Evolutionary conservation across 345 rosid species (phyloP).

Genomic region (Raphanus sativus): DNA sequence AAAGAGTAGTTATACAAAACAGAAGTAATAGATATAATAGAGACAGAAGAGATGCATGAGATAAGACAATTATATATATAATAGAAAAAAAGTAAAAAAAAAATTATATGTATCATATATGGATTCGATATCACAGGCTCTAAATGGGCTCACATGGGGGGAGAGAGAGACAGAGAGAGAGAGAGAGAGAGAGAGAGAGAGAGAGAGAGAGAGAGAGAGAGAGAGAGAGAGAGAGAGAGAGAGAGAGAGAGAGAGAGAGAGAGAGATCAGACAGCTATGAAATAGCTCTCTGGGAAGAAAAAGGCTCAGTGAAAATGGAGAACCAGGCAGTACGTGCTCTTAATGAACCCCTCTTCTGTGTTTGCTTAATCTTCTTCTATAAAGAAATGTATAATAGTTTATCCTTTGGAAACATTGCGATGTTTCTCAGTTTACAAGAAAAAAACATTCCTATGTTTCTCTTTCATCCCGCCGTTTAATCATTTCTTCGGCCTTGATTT

Average conservation of each 20-base stretch:
- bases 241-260: too few species aligned
- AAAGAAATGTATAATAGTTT: too few species aligned
- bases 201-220: conserved; percentile 8
- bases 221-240: conserved; percentile 27
- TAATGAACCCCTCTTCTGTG: too few species aligned
- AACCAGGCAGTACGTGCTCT: too few species aligned
- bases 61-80: conserved; percentile 28
- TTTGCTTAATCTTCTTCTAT: too few species aligned
- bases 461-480: too few species aligned
- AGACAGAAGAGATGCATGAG: conserved; percentile 23
- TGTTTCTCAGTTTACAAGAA: too few species aligned
- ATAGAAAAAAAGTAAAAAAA: neutral
- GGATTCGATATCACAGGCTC: conserved; percentile 36
- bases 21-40: conserved; percentile 25
- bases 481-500: too few species aligned
- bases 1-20: conserved; percentile 41
- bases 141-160: conserved; percentile 40
- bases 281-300: conserved; percentile 22
- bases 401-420: too few species aligned
- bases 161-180: neutral
- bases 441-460: too few species aligned
- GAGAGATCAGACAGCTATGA: conserved; percentile 39
- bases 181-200: conserved; percentile 28
- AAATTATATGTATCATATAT: neutral
- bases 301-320: too few species aligned